These are phyloP conservation scores for Microascus cirrosus DNA, from an alignment of 2,329 filamentous ascomycete species.

Conservation along the genomic window DNA sequence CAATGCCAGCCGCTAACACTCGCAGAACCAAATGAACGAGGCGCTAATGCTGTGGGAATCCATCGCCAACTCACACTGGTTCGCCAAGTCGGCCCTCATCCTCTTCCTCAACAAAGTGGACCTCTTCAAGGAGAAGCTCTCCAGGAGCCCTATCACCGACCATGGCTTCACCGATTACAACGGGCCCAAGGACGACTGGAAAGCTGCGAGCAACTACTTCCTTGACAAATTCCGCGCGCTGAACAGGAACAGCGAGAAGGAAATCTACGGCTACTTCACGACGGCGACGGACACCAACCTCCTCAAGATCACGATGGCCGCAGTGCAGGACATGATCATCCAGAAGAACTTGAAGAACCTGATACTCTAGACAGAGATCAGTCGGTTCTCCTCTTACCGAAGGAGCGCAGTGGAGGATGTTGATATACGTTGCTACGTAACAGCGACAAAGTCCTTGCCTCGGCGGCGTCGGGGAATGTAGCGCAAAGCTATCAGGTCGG, in stretches of 20 bases:
- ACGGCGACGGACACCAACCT: constrained; percentile 60
- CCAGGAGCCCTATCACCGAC: constrained; percentile 57
- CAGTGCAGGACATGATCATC: constrained; percentile 80
- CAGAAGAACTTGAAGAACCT: constrained; percentile 73
- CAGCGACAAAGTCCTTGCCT: no score
- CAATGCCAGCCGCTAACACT: background rate
- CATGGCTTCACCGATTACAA: constrained; percentile 72
- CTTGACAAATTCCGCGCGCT: constrained; percentile 69
- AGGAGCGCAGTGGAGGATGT: background rate
- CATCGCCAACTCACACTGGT: constrained; percentile 79
- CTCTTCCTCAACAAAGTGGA: constrained; percentile 86
- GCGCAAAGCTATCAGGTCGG: no score
- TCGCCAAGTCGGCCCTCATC: constrained; percentile 69
- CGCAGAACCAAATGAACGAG: constrained; percentile 86
- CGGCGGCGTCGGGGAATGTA: no score
- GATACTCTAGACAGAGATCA: constrained; percentile 41
- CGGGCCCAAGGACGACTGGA: constrained; percentile 59
- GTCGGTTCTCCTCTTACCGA: background rate
- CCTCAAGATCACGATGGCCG: constrained; percentile 76
- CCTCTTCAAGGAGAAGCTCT: constrained; percentile 68
- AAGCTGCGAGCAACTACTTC: constrained; percentile 70
- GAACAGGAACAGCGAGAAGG: constrained; percentile 56
- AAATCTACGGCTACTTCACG: constrained; percentile 52
- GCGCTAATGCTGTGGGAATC: constrained; percentile 81
- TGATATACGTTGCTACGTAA: background rate